Base-by-base conservation (phyloP, 2,329 filamentous ascomycete genomes). In the Camillea tinctor region DNA sequence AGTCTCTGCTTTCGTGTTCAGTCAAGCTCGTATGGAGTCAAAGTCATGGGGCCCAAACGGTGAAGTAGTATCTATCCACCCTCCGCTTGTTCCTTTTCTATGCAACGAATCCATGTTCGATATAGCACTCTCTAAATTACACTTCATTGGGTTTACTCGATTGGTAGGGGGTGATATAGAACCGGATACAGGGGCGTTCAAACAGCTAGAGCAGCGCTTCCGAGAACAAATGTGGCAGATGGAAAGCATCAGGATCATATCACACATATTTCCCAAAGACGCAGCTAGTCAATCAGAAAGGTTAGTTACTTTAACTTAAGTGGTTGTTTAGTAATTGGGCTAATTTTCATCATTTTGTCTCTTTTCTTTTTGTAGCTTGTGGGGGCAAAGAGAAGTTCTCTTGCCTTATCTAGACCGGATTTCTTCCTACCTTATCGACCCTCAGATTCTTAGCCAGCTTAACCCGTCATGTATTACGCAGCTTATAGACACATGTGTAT, bases 401-500 rank as follows among this genome's bases (percentile, higher is more conserved):
- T 11, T 40, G 15, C 36, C 36, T 8, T 40, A 40, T 40, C 9
- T 40, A 17, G 36, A 40, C 15, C 36, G 15, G 6, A 40, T 40
- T 13, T 44, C 58, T 15, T 50, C 53, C 24, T 53, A 58, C 21
- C 40, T 61, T 2, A 13, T n/a, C 20, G n/a, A 40, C 20, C 24
- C 22, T 20, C 36, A 54, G 24, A 20, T 56, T 13, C 36, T 15
- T 13, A 44, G 24, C 17, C 22, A 56, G 15, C 7, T 58, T 17
- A 20, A 59, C 1, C 20, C 44, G 30, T 1, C 36, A 50, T 52
- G 40, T 49, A 56, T 61, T 23, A 40, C 52, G 36, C 56, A 61
- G 49, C 40, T 61, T 20, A 21, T 56, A 11, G 56, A 61, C 50
- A 40, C 21, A 21, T 53, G 59, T 50, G 26, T 61, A n/a, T 59